Base-by-base conservation (phyloP, 306 rosid species). In the Hippophae tibetana region DNA sequence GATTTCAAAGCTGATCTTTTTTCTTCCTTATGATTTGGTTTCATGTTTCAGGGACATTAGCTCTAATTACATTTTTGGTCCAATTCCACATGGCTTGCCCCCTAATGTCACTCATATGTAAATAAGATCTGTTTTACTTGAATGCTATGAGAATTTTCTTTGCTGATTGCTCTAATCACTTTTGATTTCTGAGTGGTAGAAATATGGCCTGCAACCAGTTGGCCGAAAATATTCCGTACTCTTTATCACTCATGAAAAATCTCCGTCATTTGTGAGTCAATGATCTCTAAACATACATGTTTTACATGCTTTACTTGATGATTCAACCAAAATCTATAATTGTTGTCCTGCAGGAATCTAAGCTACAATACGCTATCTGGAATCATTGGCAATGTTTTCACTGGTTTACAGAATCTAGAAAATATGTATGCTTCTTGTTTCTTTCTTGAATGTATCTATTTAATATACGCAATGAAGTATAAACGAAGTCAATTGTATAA, bases 31-130 rank as follows among this genome's bases (percentile, higher is more conserved):
- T 47, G 58, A 57, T 74, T 57, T 78, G 77, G 47, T 61, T 66
- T 79, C 52, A 18, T 62, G 18, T 70, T 64, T 12, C 50, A 92
- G 99, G 78, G 96, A 92, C 73, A 68, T 83, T 79, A 92, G 96
- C 77, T 85, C 69, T 43, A 92, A 92, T 69, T 71, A 60, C 65
- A 63, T 92, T 64, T 43, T 31, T 63, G 99, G 96, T 62, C 77
- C 79, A 71, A 85, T 92, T 80, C 93, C 99, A 13, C 47, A 53
- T 6, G 72, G 58, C 58, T 78, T 92, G 51, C 96, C 99, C 23
- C 93, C 89, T 18, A 83, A 80, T 77, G 95, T 79, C 58, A 88
- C 93, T 73, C 86, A 83, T 58, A 88, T 92, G 96, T 92, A 80
- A 76, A 86, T 56, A 56, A 25, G 12, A 41, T 52, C 43, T 62